Conservation (phyloP, 345 rosid species). For the Isatis tinctoria region DNA sequence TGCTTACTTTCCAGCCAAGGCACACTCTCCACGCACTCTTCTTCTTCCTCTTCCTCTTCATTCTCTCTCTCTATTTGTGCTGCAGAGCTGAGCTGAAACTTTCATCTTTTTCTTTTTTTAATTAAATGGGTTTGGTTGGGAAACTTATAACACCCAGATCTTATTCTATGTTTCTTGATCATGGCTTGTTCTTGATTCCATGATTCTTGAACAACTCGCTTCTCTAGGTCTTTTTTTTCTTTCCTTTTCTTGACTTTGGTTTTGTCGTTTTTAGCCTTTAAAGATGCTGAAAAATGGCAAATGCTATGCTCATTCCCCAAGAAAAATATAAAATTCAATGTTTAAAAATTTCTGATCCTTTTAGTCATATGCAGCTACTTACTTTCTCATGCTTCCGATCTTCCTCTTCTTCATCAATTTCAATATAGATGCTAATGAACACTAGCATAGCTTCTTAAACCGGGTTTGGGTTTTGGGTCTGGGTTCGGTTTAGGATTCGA, state of each 20-base stretch:
- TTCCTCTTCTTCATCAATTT: slow-evolving; percentile 2
- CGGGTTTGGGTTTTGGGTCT: background rate
- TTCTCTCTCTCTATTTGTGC: background rate
- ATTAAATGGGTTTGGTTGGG: slow-evolving; percentile 12
- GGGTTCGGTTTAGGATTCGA: background rate
- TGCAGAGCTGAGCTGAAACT: background rate
- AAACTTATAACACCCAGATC: background rate
- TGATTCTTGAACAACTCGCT: background rate
- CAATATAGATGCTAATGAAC: background rate
- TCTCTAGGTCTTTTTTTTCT: background rate
- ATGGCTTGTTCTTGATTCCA: slow-evolving; percentile 6
- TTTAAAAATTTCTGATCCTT: too few relatives aligned
- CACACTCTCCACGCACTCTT: slow-evolving; percentile 26
- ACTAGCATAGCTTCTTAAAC: background rate
- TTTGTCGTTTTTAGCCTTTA: slow-evolving; percentile 2
- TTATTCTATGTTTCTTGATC: slow-evolving; percentile 18
- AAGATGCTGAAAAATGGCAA: background rate
- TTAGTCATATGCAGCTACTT: slow-evolving; percentile 3
- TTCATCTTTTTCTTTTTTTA: background rate
- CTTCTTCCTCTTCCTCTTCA: background rate
- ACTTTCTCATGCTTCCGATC: background rate
- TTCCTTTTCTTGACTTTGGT: background rate
- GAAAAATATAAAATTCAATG: too few relatives aligned
- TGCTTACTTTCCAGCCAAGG: slow-evolving; percentile 34
- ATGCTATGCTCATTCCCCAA: background rate